Evolutionary conservation across 805 yeast genomes (phyloP), one percentile per base, ranked within the genome.

Genomic region (Candida adriatica): DNA sequence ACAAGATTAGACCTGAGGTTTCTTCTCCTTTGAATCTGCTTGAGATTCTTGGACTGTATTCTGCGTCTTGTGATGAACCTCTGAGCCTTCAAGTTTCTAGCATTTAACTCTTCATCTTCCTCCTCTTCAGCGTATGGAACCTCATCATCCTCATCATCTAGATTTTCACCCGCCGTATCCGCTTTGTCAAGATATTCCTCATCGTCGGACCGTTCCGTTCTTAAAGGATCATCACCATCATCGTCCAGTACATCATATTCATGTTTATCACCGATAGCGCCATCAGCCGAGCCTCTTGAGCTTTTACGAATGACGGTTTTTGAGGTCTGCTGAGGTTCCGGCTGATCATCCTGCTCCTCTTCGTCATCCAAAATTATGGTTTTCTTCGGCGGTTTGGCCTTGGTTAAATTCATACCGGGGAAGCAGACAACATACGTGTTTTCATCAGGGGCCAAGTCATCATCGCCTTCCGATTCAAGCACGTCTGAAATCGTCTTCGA

Each of bases 401-500:
- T 52, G 13, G 31, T 30, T 13, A 54, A 24, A 28, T 44, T 39
- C 56, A 50, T 51, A 3, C 66, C 68, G 6, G 70, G 68, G 33
- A 46, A 48, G 40, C 70, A 64, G 2, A 52, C 34, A 1, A 45
- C 35, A 38, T 49, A 62, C 13, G 26, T 19, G n/a, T 6, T 13
- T 13, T 27, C 28, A 9, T 21, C 13, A 8, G 30, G 33, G 1
- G 35, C 48, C 8, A 31, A 39, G 10, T 41, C 49, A 29, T 56
- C 48, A n/a, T 35, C 40, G 6, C 29, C 30, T 6, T 30, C 28
- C 8, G 39, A 38, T 5, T 51, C 43, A 14, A 53, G 61, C 8
- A 77, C 61, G 34, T 68, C 74, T 31, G 68, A 71, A 27, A 60
- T 41, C 0, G 77, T 70, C 38, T 73, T 77, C 13, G 62, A 68